Evolutionary conservation across 2,329 filamentous ascomycete genomes (phyloP).

Genomic region (Fusarium palustre): DNA sequence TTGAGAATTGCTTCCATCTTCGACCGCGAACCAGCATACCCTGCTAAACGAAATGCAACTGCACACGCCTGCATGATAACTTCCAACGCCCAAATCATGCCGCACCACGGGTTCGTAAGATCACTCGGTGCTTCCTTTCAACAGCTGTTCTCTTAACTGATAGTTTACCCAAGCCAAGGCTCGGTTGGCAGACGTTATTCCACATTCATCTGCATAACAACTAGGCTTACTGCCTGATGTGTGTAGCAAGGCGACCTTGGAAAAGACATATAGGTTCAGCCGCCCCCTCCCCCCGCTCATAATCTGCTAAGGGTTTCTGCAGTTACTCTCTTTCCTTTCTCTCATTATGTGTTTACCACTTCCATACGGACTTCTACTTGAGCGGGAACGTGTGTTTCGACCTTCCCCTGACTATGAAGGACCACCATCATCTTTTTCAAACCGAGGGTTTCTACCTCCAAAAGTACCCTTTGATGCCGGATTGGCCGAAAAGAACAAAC

Average conservation of each 20-base stretch:
- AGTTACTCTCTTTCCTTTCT: background rate
- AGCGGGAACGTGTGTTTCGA: background rate
- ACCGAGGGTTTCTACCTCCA: background rate
- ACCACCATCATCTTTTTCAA: background rate
- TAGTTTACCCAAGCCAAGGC: background rate
- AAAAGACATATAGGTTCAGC: conserved; percentile 2
- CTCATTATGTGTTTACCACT: background rate
- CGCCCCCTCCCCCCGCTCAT: background rate
- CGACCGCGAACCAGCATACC: background rate
- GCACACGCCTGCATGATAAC: background rate
- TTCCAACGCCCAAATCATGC: background rate
- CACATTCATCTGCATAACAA: background rate
- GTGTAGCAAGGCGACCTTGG: conserved; percentile 3
- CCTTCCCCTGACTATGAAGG: background rate
- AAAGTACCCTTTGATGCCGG: background rate
- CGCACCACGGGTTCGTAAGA: too few species aligned
- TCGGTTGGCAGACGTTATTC: background rate
- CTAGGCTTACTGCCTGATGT: background rate
- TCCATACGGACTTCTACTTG: too few species aligned
- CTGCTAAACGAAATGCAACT: background rate
- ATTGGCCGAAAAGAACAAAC: background rate
- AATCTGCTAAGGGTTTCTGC: background rate
- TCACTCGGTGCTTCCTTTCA: background rate
- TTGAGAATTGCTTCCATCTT: background rate
- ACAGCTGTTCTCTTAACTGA: background rate